Conservation (phyloP, 1,284 basidiomycete species). For the Xerocomus amazonicus region DNA sequence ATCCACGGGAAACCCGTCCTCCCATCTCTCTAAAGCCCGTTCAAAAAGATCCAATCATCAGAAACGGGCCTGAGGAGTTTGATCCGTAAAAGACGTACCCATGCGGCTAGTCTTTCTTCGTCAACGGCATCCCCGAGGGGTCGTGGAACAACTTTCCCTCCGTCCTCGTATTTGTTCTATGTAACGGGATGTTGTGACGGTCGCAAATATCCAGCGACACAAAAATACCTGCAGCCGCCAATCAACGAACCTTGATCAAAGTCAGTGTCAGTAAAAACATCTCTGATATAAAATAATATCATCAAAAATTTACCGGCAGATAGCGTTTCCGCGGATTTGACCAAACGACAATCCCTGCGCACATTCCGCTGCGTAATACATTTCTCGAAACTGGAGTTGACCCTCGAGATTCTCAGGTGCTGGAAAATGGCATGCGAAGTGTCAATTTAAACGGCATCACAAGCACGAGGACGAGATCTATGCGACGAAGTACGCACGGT, state of each 20-base stretch:
- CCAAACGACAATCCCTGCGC: constrained; percentile 8
- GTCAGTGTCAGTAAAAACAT: neutral
- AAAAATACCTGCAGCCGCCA: constrained; percentile 17
- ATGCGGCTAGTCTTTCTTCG: constrained; percentile 5
- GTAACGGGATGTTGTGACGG: neutral
- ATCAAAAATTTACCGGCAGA: constrained; percentile 12
- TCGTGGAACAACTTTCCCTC: constrained; percentile 12
- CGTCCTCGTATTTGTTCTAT: constrained; percentile 4
- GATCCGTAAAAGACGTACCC: constrained; percentile 8
- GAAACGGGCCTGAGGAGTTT: neutral
- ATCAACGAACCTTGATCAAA: constrained; percentile 17
- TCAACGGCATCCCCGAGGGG: constrained; percentile 13
- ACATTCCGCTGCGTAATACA: constrained; percentile 7
- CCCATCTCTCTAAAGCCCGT: constrained; percentile 31
- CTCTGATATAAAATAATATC: constrained; percentile 13
- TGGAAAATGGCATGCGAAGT: neutral
- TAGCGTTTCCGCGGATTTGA: constrained; percentile 28
- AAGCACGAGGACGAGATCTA: constrained; percentile 1
- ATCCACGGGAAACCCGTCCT: constrained; percentile 37
- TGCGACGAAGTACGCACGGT: constrained; percentile 8
- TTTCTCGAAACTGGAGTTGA: constrained; percentile 4
- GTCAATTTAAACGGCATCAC: neutral
- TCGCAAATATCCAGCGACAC: neutral
- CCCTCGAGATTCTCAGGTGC: constrained; percentile 11
- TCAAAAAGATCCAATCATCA: neutral